These are phyloP conservation scores for Ascochyta viciae-villosae DNA, from an alignment of 2,329 filamentous ascomycete species.

Conservation along the genomic window DNA sequence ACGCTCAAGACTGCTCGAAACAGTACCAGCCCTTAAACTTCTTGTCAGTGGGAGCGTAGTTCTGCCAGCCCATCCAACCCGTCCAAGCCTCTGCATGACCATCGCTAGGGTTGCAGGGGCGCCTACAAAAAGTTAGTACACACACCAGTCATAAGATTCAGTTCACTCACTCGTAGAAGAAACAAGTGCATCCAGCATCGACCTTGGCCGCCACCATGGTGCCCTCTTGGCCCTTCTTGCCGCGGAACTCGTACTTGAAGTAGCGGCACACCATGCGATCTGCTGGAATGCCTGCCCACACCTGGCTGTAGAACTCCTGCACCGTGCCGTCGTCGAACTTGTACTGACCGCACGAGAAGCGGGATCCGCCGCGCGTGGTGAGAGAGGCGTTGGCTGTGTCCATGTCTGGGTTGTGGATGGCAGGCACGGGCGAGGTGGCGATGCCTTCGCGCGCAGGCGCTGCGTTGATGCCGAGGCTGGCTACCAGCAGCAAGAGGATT, in stretches of 20 bases:
- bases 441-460: neutral
- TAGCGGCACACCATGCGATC: constrained; percentile 6
- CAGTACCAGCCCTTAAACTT: constrained; percentile 17
- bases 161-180: constrained; percentile 11
- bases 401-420: neutral
- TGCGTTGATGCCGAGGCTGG: neutral
- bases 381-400: neutral
- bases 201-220: constrained; percentile 15
- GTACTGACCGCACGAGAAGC: constrained; percentile 15
- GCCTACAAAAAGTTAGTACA: neutral
- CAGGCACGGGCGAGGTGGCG: neutral
- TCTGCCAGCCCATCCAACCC: constrained; percentile 11
- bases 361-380: neutral
- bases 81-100: constrained; percentile 5
- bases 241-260: constrained; percentile 14
- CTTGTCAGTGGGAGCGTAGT: constrained; percentile 7
- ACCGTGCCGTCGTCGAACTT: constrained; percentile 14
- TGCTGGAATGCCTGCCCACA: constrained; percentile 9
- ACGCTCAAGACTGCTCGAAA: constrained; percentile 1
- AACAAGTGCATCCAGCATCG: constrained; percentile 11
- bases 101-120: neutral
- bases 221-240: constrained; percentile 11
- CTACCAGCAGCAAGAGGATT: neutral
- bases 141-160: neutral
- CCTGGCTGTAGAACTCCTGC: constrained; percentile 15